Conservation (phyloP, 768 basidiomycete genomes). For the Mycena leptocephala region DNA sequence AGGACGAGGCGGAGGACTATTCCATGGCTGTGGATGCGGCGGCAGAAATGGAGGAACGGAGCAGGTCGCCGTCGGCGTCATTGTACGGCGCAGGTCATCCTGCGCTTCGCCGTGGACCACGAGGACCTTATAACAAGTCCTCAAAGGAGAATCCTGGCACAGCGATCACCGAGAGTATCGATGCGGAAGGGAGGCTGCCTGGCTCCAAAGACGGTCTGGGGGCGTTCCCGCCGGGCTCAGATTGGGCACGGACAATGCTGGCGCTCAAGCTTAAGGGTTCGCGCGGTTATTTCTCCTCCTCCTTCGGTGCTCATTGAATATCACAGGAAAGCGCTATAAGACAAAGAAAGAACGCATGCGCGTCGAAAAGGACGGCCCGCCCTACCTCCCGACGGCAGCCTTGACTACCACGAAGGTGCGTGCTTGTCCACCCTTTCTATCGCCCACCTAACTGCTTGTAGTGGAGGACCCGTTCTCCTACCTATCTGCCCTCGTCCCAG, state of each 20-base stretch:
- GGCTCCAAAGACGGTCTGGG: conserved; percentile 86
- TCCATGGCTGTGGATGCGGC: conserved; percentile 57
- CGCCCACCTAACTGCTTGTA: conserved; percentile 43
- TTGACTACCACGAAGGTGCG: conserved; percentile 82
- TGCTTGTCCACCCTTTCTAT: conserved; percentile 8
- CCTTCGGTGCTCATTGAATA: not conserved
- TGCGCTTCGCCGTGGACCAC: conserved; percentile 58
- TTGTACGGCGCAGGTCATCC: conserved; percentile 21
- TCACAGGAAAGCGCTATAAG: conserved; percentile 79
- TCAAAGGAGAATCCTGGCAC: conserved; percentile 39
- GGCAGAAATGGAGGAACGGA: conserved; percentile 36
- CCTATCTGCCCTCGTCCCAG: conserved; percentile 75
- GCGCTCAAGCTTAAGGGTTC: conserved; percentile 83
- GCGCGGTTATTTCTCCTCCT: not conserved
- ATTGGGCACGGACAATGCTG: conserved; percentile 83
- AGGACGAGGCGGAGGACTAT: conserved; percentile 60
- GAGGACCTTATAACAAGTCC: conserved; percentile 71
- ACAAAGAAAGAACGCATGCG: conserved; percentile 87
- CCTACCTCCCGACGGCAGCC: conserved; percentile 82
- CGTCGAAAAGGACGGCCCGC: conserved; percentile 85
- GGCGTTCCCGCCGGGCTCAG: conserved; percentile 78
- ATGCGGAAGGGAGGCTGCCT: conserved; percentile 81
- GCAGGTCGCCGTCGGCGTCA: conserved; percentile 32
- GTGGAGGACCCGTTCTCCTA: conserved; percentile 88
- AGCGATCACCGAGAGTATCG: conserved; percentile 62